phyloP scores from a whole-genome alignment of 768 basidiomycete species.

The Calocera viscosa region DNA sequence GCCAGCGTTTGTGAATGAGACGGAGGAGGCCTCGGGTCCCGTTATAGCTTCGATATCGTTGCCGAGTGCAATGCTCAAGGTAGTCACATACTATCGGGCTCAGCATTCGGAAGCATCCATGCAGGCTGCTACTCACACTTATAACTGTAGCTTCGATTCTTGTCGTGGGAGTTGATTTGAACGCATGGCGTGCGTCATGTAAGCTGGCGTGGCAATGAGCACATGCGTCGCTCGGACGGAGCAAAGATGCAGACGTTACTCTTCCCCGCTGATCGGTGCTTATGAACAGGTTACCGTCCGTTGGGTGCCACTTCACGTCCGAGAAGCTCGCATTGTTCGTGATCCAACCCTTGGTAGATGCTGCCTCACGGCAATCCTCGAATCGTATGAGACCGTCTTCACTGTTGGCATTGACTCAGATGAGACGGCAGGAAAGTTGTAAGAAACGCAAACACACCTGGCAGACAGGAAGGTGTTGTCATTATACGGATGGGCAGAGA shows the following conservation, averaged over 20 bases:
- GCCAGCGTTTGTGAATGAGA: conserved; percentile 17
- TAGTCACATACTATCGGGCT: neutral
- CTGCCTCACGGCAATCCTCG: neutral
- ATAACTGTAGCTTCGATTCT: neutral
- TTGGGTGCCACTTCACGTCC: conserved; percentile 9
- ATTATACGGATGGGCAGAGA: conserved; percentile 4
- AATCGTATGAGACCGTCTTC: conserved; percentile 5
- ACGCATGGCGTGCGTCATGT: neutral
- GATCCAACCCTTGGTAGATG: neutral
- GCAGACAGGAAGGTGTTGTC: conserved; percentile 9
- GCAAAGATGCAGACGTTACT: conserved; percentile 44
- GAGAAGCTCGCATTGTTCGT: conserved; percentile 3
- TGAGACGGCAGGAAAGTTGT: neutral
- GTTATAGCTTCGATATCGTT: neutral
- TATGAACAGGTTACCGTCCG: neutral
- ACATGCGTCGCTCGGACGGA: conserved; percentile 22
- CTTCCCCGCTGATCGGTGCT: conserved; percentile 45
- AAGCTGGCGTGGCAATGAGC: conserved; percentile 17
- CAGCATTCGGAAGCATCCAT: neutral
- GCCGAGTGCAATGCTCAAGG: neutral
- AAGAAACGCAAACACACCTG: neutral
- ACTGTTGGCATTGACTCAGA: neutral
- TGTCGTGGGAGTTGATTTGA: neutral
- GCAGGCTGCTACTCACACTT: neutral
- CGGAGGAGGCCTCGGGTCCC: conserved; percentile 26